Base-by-base conservation (phyloP, 202 grass and related monocot species). In the Bolboschoenoplectus hybrid region DNA sequence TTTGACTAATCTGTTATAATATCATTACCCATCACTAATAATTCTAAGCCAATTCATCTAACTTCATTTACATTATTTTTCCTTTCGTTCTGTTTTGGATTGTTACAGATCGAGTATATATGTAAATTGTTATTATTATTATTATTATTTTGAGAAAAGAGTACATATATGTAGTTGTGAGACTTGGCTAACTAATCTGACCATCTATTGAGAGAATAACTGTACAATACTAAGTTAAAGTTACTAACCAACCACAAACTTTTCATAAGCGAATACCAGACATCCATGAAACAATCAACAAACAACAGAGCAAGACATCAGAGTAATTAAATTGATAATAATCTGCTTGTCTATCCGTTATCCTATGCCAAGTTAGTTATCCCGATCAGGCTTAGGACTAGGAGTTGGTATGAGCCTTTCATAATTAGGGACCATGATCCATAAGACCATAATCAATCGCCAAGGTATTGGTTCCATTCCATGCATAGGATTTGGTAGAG, bases 401-500 rank as follows among this genome's bases (percentile, higher is more conserved):
- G 32, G 10, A 82, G 80, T 82, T 84, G 81, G 60, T 84, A 16
- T 8, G 32, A 84, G 14, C 44, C 81, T 71, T 84, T 38, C 81
- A 84, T 53, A 84, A 70, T 70, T 67, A 70, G 64, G 81, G 63
- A 68, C 81, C 81, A 69, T 50, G 44, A 83, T 69, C 20, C 5
- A 19, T 16, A 61, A 61, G 26, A 26, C 1, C 4, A 83, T 40
- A 51, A 9, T 70, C 44, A 34, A 67, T 41, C 44, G 34, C 20
- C 3, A 67, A 49, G 34, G 3, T 5, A 79, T 79, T 19, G 75
- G 36, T 61, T 80, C 53, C 5, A 68, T 82, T 84, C 63, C 19
- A 84, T 84, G 32, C 55, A 65, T 49, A 52, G 4, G 41, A 53
- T 71, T 71, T 70, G 81, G 81, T 84, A 67, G 63, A 70, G 26